Percentiles rank a stretch among this genome's conserved stretches.
These are phyloP conservation scores for Blastobotrys serpentis DNA, from an alignment of 1,139 yeast species.

Conservation along the genomic window DNA sequence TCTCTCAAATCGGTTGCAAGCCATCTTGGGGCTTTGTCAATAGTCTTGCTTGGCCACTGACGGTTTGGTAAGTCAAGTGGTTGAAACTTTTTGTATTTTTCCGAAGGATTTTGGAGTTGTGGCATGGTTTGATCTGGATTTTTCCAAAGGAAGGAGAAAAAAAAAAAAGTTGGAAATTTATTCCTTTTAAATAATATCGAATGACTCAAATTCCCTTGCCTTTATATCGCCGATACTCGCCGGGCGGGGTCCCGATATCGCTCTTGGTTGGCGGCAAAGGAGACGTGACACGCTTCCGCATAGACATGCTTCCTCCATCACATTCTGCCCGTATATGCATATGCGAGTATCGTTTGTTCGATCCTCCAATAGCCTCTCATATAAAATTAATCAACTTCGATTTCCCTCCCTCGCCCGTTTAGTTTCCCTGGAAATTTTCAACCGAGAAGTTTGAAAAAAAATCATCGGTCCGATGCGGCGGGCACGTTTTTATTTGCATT, in stretches of 20 bases:
- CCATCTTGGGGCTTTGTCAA: slow-evolving; percentile 91
- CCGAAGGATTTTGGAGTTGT: slow-evolving; percentile 72
- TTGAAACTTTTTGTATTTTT: slow-evolving; percentile 69
- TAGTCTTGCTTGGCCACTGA: slow-evolving; percentile 78
- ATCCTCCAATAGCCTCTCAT: too few relatives aligned
- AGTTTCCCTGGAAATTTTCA: too few relatives aligned
- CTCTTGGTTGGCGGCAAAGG: background rate
- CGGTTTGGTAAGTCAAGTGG: slow-evolving; percentile 70
- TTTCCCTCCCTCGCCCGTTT: too few relatives aligned
- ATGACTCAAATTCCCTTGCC: slow-evolving; percentile 2
- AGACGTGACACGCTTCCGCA: too few relatives aligned
- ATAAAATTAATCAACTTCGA: too few relatives aligned
- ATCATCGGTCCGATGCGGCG: too few relatives aligned
- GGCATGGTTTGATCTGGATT: slow-evolving; percentile 25
- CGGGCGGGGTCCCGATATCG: slow-evolving; percentile 2
- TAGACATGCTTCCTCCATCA: background rate
- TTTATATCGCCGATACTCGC: slow-evolving; percentile 9
- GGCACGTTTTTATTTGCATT: too few relatives aligned
- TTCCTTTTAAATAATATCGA: background rate
- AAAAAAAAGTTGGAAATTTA: background rate
- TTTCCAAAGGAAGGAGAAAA: background rate
- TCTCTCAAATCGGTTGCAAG: slow-evolving; percentile 93
- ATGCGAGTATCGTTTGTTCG: too few relatives aligned
- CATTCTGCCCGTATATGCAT: too few relatives aligned
- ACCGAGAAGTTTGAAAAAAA: too few relatives aligned